Conservation (phyloP, 257 asterid species). For the Solanum sejunctum region DNA sequence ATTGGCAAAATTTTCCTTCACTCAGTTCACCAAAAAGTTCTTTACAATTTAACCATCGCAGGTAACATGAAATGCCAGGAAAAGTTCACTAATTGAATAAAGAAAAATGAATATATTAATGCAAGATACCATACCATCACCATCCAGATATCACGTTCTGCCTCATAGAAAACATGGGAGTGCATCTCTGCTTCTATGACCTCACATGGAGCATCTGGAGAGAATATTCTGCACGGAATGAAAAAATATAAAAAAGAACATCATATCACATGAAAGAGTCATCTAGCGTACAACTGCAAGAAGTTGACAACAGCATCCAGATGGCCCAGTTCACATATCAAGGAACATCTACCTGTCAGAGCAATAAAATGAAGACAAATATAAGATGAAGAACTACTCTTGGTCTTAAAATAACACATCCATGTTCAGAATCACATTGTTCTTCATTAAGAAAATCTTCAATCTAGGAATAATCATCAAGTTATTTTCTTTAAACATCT, state of each 20-base stretch:
- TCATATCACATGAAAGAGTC: not conserved
- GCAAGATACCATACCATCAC: slow-evolving; percentile 61
- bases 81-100: slow-evolving; percentile 3
- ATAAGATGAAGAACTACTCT: not conserved
- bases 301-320: not conserved
- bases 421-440: not conserved
- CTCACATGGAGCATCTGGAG: slow-evolving; percentile 93
- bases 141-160: slow-evolving; percentile 99
- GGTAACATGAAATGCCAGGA: not conserved
- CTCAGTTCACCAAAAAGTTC: not conserved
- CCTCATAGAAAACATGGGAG: slow-evolving; percentile 85
- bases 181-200: slow-evolving; percentile 93
- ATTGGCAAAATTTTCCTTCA: not conserved
- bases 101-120: not conserved
- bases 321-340: not conserved
- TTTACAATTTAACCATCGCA: not conserved
- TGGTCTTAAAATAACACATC: not conserved
- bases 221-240: slow-evolving; percentile 55
- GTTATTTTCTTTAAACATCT: not conserved
- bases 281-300: not conserved
- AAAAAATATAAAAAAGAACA: not conserved
- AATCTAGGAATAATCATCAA: not conserved
- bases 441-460: not conserved
- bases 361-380: not conserved
- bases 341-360: not conserved